Base-by-base conservation (phyloP, 768 basidiomycete species). In the Obba rivulosa region DNA sequence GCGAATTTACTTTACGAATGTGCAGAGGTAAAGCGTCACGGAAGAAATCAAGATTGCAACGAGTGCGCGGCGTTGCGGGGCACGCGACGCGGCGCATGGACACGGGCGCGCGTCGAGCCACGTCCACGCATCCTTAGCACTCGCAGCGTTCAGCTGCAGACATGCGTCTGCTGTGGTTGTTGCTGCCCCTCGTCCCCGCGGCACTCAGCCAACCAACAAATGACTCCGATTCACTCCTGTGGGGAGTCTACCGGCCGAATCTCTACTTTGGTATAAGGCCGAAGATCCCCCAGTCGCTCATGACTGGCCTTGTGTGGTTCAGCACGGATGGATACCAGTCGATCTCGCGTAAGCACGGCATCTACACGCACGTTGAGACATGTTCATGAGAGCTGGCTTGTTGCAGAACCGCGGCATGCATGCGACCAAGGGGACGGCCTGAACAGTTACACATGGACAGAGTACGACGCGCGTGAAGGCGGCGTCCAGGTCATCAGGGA, bases 231-330 rank as follows among this genome's bases (percentile, higher is more conserved):
- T 67, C 74, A 2, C 60, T 87, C 23, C 63, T 89, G 65, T 93
- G 90, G 90, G 91, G 92, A 1, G 73, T 87, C 0, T 96, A 92
- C 66, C 73, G 94, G 36, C 91, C 94, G 0, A 90, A 92, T 59
- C 76, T 96, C n/a, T 98, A 98, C 69, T 95, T 96, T 66, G 94
- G 94, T 17, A 73, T 96, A 39, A 72, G 90, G 42, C 90, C 94
- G 11, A 77, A 85, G 38, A 69, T 91, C 53, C 92, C 93, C 0
- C 81, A 89, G 57, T 91, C 89, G n/a, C 75, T 97, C 22, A 79
- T 93, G 82, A 91, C 88, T 2, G 94, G 94, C 11, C 77, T 98
- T 28, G 79, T 95, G 66, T 97, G 94, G 94, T 92, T 90, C 63
- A 90, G 93, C 24, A 84, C 89, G 8, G 83, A 90, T 34, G 79